These are phyloP conservation scores for Nakazawaea laoshanensis DNA, from an alignment of 805 yeast species.

Conservation along the genomic window DNA sequence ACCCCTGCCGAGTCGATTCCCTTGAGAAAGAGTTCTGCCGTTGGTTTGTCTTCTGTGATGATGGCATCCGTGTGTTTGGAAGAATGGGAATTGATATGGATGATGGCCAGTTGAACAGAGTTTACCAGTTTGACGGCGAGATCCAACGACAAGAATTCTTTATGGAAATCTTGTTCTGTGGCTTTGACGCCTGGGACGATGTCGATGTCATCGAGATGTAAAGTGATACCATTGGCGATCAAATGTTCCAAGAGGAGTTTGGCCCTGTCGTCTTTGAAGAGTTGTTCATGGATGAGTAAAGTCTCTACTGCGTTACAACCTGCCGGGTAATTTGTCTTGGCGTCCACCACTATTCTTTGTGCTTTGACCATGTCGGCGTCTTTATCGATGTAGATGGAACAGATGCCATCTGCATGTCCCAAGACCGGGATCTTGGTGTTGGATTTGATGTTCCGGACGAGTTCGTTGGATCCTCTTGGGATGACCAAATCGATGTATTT, in stretches of 20 bases:
- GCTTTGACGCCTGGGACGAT: slow-evolving; percentile 50
- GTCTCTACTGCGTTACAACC: slow-evolving; percentile 98
- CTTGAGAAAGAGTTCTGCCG: slow-evolving; percentile 70
- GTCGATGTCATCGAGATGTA: slow-evolving; percentile 66
- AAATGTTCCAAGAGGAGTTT: too few relatives aligned
- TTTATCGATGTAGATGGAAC: slow-evolving; percentile 77
- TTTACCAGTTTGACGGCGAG: slow-evolving; percentile 63
- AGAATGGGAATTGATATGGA: slow-evolving; percentile 83
- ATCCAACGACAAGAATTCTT: slow-evolving; percentile 78
- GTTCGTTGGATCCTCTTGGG: slow-evolving; percentile 95
- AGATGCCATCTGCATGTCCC: slow-evolving; percentile 98
- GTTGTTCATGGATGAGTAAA: slow-evolving; percentile 49
- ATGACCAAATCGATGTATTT: slow-evolving; percentile 88
- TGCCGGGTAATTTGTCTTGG: slow-evolving; percentile 95
- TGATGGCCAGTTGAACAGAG: slow-evolving; percentile 63
- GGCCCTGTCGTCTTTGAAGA: slow-evolving; percentile 45
- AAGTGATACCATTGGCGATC: too few relatives aligned
- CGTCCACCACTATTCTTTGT: slow-evolving; percentile 63
- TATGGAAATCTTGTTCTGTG: slow-evolving; percentile 62
- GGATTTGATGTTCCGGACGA: slow-evolving; percentile 79
- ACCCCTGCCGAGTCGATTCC: slow-evolving; percentile 95
- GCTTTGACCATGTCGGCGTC: slow-evolving; percentile 78
- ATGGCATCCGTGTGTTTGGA: slow-evolving; percentile 96
- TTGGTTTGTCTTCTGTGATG: slow-evolving; percentile 62
- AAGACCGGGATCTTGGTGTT: slow-evolving; percentile 92